These are phyloP conservation scores for Cercospora beticola DNA, from an alignment of 2,329 filamentous ascomycete genomes.

Conservation along the genomic window DNA sequence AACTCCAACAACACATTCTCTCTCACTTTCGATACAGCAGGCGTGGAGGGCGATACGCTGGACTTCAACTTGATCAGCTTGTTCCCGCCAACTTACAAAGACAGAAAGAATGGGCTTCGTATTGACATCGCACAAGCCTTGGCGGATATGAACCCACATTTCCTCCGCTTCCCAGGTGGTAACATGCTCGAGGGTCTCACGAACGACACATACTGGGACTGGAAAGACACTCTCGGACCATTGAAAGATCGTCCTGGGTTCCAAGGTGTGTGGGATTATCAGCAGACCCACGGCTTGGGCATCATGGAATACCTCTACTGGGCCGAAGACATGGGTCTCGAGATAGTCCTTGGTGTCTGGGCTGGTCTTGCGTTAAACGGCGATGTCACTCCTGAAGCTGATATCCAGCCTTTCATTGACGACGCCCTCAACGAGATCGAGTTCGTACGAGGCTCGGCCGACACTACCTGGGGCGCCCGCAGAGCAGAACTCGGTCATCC, in stretches of 20 bases:
- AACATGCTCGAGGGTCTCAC: conserved; percentile 52
- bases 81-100: conserved; percentile 57
- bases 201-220: conserved; percentile 44
- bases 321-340: conserved; percentile 50
- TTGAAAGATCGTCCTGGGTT: conserved; percentile 56
- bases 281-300: conserved; percentile 63
- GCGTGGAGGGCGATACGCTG: conserved; percentile 38
- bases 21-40: conserved; percentile 45
- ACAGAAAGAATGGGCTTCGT: conserved; percentile 52
- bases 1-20: conserved; percentile 54
- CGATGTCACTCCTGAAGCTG: conserved; percentile 48
- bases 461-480: conserved; percentile 57
- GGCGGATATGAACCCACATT: conserved; percentile 37
- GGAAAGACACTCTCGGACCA: conserved; percentile 56
- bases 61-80: conserved; percentile 56
- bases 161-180: conserved; percentile 65
- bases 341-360: conserved; percentile 56
- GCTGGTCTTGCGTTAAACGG: conserved; percentile 57
- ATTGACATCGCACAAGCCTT: conserved; percentile 49
- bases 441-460: conserved; percentile 57
- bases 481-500: conserved; percentile 62
- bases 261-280: conserved; percentile 58
- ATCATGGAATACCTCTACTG: conserved; percentile 62
- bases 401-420: conserved; percentile 53
- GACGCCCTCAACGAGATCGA: conserved; percentile 64